Evolutionary conservation across 1,284 basidiomycete species (phyloP).

Genomic region (Cutaneotrichosporon curvatum): DNA sequence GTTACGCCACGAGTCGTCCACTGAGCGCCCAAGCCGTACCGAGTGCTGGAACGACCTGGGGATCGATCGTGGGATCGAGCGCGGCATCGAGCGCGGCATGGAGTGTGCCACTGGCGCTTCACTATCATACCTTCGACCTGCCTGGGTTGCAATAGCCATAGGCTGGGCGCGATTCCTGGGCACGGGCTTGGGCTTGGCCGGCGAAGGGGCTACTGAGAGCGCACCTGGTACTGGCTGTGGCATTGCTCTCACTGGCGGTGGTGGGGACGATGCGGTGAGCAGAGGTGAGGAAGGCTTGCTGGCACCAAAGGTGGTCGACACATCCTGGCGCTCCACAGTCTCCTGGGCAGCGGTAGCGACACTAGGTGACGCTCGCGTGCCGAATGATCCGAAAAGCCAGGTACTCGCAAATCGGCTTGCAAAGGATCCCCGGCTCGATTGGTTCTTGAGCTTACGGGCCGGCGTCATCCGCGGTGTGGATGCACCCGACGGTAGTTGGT

Average conservation of each 20-base stretch:
- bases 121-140: conserved; percentile 19
- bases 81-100: conserved; percentile 12
- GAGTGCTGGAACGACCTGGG: conserved; percentile 16
- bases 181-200: conserved; percentile 4
- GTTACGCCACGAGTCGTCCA: conserved; percentile 36
- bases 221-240: conserved; percentile 23
- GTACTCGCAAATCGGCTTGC: conserved; percentile 32
- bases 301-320: conserved; percentile 14
- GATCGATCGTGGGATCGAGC: conserved; percentile 10
- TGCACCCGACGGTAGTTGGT: conserved; percentile 23
- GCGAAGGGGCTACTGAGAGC: conserved; percentile 23
- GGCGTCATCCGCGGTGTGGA: conserved; percentile 35
- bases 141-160: conserved; percentile 27
- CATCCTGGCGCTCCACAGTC: conserved; percentile 30
- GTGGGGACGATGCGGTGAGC: background rate
- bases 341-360: conserved; percentile 32
- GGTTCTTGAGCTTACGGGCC: conserved; percentile 28
- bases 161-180: conserved; percentile 23
- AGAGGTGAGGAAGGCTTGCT: conserved; percentile 8
- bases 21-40: conserved; percentile 17
- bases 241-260: conserved; percentile 14
- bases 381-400: conserved; percentile 35
- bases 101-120: conserved; percentile 11
- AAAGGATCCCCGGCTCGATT: conserved; percentile 38
- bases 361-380: conserved; percentile 30